phyloP scores from a whole-genome alignment of 106 monocot genomes.

The Apostasia shenzhenica region DNA sequence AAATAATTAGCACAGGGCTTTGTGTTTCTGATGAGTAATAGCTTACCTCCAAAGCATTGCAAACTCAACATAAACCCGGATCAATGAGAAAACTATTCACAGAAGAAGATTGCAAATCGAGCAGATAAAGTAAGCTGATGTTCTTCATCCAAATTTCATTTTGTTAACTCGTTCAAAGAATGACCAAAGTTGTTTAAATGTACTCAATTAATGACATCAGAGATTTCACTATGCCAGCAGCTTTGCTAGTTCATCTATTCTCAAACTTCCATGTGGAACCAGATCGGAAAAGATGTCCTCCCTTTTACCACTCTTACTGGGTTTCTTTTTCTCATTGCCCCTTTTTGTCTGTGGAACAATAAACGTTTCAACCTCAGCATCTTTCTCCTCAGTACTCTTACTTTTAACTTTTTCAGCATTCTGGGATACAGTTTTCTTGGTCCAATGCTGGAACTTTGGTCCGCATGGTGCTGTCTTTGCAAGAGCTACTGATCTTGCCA shows the following conservation, averaged over 20 bases:
- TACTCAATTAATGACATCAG: background rate
- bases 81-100: no score
- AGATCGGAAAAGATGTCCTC: constrained; percentile 28
- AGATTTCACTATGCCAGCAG: constrained; percentile 35
- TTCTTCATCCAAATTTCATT: no score
- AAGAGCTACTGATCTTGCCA: constrained; percentile 56
- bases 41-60: no score
- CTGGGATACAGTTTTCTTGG: constrained; percentile 21
- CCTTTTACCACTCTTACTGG: constrained; percentile 12
- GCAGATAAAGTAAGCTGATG: no score
- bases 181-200: background rate
- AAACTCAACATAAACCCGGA: no score
- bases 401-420: constrained; percentile 11
- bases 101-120: no score
- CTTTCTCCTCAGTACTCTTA: constrained; percentile 11
- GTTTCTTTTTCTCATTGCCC: constrained; percentile 14
- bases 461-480: constrained; percentile 60
- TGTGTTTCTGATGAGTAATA: no score
- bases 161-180: no score
- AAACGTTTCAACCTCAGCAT: constrained; percentile 25
- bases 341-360: constrained; percentile 8
- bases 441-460: constrained; percentile 35
- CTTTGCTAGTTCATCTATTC: constrained; percentile 91
- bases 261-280: constrained; percentile 63
- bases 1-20: no score